Conservation (phyloP, 2,329 filamentous ascomycete species). For the Diaporthe longicolla region DNA sequence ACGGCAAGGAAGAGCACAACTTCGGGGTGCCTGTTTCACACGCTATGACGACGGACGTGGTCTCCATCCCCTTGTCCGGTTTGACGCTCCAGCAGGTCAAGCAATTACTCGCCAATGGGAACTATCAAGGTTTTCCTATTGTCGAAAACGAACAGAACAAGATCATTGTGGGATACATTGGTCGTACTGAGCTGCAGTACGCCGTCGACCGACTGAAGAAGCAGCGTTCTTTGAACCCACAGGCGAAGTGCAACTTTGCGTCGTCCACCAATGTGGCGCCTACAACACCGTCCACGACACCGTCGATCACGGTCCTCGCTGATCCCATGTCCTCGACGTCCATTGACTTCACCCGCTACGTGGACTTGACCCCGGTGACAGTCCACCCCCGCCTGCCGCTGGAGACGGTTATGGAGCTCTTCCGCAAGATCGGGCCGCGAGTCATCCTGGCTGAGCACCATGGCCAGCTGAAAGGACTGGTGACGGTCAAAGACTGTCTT, state of each 20-base stretch:
- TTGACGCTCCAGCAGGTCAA: constrained; percentile 84
- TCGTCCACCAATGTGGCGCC: constrained; percentile 54
- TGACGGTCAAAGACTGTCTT: constrained; percentile 96
- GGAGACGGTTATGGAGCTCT: constrained; percentile 98
- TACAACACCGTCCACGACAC: constrained; percentile 54
- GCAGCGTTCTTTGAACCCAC: constrained; percentile 75
- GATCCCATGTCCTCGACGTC: constrained; percentile 53
- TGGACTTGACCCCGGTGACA: constrained; percentile 90
- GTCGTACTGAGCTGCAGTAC: constrained; percentile 90
- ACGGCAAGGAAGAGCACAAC: constrained; percentile 97
- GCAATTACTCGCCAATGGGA: constrained; percentile 80
- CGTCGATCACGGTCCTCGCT: constrained; percentile 61
- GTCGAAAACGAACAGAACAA: constrained; percentile 81
- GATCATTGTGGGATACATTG: constrained; percentile 90
- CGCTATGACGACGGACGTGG: constrained; percentile 85
- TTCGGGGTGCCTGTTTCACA: constrained; percentile 94
- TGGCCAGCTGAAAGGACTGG: constrained; percentile 84
- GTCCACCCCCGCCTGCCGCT: constrained; percentile 92
- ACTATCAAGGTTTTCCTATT: constrained; percentile 93
- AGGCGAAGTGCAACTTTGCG: constrained; percentile 81
- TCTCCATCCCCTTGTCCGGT: constrained; percentile 80
- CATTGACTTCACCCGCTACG: constrained; percentile 87
- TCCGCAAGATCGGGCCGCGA: constrained; percentile 96
- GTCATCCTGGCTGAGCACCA: constrained; percentile 94
- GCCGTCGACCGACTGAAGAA: constrained; percentile 85